Percentiles rank a stretch among this genome's conserved stretches.
Evolutionary conservation across 1,139 yeast genomes (phyloP).

Genomic region (Hemisphaericaspora xylofermentans): DNA sequence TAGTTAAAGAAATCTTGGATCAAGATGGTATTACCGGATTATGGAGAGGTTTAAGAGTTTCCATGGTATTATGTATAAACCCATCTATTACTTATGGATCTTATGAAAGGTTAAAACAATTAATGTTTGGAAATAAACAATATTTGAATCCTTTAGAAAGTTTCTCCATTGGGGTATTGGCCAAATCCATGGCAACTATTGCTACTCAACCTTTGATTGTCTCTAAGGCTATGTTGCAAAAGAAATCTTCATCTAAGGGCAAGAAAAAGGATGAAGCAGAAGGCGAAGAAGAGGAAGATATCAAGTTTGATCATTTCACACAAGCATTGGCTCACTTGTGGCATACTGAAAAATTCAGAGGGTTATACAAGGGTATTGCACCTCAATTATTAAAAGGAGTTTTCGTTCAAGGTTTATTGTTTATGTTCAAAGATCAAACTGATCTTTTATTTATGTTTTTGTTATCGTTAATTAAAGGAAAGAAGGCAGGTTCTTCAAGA

Average conservation of each 20-base stretch:
- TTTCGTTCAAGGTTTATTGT: constrained; percentile 79
- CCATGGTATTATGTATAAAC: constrained; percentile 73
- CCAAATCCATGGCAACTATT: constrained; percentile 78
- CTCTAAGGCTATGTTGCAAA: constrained; percentile 78
- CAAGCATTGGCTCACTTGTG: constrained; percentile 46
- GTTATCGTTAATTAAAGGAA: constrained; percentile 32
- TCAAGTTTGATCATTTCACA: constrained; percentile 40
- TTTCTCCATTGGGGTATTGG: constrained; percentile 72
- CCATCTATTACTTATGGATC: constrained; percentile 89
- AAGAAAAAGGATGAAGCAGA: constrained; percentile 8
- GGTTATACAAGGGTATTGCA: constrained; percentile 70
- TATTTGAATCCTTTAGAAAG: constrained; percentile 64
- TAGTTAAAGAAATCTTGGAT: constrained; percentile 56
- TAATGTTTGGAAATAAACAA: constrained; percentile 48
- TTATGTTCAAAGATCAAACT: constrained; percentile 77
- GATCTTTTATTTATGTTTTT: constrained; percentile 44
- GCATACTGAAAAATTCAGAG: constrained; percentile 39
- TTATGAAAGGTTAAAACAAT: constrained; percentile 64
- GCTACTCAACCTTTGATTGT: constrained; percentile 85
- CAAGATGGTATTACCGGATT: constrained; percentile 73
- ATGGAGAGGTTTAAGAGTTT: constrained; percentile 85
- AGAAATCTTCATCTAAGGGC: constrained; percentile 25
- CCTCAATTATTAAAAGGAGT: constrained; percentile 85
- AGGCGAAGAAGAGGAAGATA: constrained; percentile 30
- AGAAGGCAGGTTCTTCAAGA: constrained; percentile 6